These are phyloP conservation scores for Waltiozyma sp. DNA, from an alignment of 1,139 yeast genomes.

Conservation along the genomic window DNA sequence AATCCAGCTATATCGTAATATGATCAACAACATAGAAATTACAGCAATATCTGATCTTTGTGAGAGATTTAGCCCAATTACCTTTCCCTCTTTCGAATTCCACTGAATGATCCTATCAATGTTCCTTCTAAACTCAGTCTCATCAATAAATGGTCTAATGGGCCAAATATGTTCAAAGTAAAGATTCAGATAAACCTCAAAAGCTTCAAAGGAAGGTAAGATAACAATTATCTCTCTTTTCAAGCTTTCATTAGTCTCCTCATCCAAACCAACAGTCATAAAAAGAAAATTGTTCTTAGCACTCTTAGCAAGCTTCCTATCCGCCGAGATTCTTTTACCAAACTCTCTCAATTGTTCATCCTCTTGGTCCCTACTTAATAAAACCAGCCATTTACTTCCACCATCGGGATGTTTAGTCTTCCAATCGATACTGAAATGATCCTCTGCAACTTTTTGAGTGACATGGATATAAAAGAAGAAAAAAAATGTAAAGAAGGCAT, in stretches of 20 bases:
- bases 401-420: constrained; percentile 12
- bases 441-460: constrained; percentile 2
- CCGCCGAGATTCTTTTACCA: constrained; percentile 4
- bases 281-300: background rate
- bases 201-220: constrained; percentile 24
- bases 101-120: constrained; percentile 5
- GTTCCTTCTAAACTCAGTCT: constrained; percentile 17
- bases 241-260: no score
- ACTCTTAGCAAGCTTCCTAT: constrained; percentile 5
- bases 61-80: constrained; percentile 9
- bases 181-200: constrained; percentile 20
- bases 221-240: constrained; percentile 8
- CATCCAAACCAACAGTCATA: no score
- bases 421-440: constrained; percentile 6
- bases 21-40: constrained; percentile 28
- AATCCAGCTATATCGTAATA: constrained; percentile 29
- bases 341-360: constrained; percentile 4
- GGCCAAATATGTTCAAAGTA: constrained; percentile 31
- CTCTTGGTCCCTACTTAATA: constrained; percentile 7
- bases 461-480: constrained; percentile 6
- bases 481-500: constrained; percentile 10
- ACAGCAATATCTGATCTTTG: constrained; percentile 25
- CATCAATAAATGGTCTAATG: constrained; percentile 33
- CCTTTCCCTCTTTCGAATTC: background rate
- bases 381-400: constrained; percentile 9